Percentiles rank a stretch among this genome's conserved stretches.
These are phyloP conservation scores for Metschnikowia koreensis DNA, from an alignment of 805 yeast species.

Conservation along the genomic window DNA sequence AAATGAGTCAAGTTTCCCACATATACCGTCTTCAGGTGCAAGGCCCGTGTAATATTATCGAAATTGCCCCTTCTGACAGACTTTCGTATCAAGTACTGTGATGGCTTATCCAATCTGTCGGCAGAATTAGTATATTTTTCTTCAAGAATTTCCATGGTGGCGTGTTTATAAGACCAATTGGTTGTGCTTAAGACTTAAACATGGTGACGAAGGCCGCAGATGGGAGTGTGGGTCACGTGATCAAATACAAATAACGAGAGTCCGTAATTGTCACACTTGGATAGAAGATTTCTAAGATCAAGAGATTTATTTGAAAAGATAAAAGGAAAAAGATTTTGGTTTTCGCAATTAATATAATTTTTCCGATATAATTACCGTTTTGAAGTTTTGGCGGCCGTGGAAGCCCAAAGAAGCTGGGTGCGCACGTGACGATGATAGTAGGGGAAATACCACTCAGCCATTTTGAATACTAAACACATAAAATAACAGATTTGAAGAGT, in stretches of 20 bases:
- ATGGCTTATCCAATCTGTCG: conserved; percentile 68
- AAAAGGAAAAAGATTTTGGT: no score
- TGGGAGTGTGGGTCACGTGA: neutral
- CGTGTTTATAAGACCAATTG: neutral
- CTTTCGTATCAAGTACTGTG: conserved; percentile 62
- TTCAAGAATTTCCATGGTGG: conserved; percentile 38
- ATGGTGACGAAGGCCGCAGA: neutral
- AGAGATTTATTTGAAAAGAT: no score
- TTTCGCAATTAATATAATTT: no score
- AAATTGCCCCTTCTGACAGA: conserved; percentile 54
- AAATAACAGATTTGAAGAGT: neutral
- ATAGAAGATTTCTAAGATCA: no score
- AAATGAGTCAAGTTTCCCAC: conserved; percentile 88
- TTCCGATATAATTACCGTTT: no score
- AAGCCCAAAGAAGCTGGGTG: neutral
- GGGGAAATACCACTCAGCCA: neutral
- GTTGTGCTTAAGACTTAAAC: neutral
- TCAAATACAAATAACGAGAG: neutral
- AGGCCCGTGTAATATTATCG: conserved; percentile 63
- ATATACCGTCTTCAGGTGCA: conserved; percentile 73
- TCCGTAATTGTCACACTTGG: no score
- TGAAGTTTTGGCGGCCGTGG: neutral
- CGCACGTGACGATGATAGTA: neutral
- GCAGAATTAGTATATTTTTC: conserved; percentile 61
- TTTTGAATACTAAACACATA: no score